Percentiles rank a stretch among this genome's conserved stretches.
Conservation (phyloP, 2,329 filamentous ascomycete species). For the Hypoxylon rubiginosum region DNA sequence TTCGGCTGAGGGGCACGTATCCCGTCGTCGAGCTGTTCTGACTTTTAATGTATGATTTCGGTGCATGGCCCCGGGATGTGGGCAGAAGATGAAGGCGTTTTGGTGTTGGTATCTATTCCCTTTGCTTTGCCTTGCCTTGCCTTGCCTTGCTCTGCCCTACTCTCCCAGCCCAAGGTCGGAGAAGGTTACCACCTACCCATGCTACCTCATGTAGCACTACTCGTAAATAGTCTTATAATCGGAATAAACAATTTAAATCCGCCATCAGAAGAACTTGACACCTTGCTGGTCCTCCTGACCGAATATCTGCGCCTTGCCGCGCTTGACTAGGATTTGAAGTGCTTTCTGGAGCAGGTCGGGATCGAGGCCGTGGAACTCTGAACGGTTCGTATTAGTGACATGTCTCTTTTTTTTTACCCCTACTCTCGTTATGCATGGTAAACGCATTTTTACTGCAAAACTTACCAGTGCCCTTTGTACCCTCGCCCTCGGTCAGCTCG, state of each 20-base stretch:
- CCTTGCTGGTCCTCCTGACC: slow-evolving; percentile 88
- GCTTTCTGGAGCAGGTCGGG: slow-evolving; percentile 83
- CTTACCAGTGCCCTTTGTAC: slow-evolving; percentile 75
- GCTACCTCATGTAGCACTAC: slow-evolving; percentile 3
- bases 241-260: slow-evolving; percentile 3
- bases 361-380: slow-evolving; percentile 92
- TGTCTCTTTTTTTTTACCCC: neutral
- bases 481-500: slow-evolving; percentile 90
- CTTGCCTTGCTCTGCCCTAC: neutral
- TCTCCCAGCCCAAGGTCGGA: neutral
- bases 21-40: slow-evolving; percentile 4
- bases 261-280: slow-evolving; percentile 91
- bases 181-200: neutral
- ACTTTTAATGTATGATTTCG: slow-evolving; percentile 27
- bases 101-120: slow-evolving; percentile 10
- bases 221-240: slow-evolving; percentile 16
- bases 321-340: slow-evolving; percentile 85
- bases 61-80: slow-evolving; percentile 35
- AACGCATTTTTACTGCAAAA: slow-evolving; percentile 28
- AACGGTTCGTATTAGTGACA: slow-evolving; percentile 24
- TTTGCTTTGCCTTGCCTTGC: slow-evolving; percentile 5
- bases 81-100: slow-evolving; percentile 23
- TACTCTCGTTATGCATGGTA: neutral
- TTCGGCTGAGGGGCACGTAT: slow-evolving; percentile 47
- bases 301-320: slow-evolving; percentile 93